Evolutionary conservation across 2,329 filamentous ascomycete genomes (phyloP), one percentile per base, ranked within the genome.

Genomic region (Aspergillus jensenii): DNA sequence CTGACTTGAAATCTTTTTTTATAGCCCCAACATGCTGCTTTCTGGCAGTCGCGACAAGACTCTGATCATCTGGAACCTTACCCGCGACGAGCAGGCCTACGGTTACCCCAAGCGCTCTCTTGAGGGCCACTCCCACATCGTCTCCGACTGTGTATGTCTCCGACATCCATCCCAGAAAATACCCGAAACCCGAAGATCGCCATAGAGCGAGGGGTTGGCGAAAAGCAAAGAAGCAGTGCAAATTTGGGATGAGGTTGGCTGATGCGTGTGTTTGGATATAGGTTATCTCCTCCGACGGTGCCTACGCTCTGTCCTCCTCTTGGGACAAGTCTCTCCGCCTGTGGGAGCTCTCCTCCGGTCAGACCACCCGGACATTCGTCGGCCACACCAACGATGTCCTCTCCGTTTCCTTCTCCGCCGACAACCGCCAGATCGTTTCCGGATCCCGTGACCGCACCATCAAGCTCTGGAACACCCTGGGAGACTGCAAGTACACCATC

Each of bases 401-500:
- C 78, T 98, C 93, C 80, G 95, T 99, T 80, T 97, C 93, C 72
- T 99, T 99, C 90, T 98, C 95, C 74, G 95, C 95, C 87, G 95
- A 99, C 87, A 98, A 98, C 90, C 90, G 95, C 79, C 95, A 98
- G 87, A 98, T 99, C 82, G 95, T 98, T 75, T 98, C 95, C 69
- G 95, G 93, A 70, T 98, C 95, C 67, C 93, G 95, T 80, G 95
- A 99, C 86, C 90, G 92, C 80, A 91, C 90, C 77, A 98, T 99
- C 87, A 99, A 98, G 91, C 89, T 99, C 75, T 99, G 95, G 95
- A 99, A 99, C 87, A 99, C 95, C 74, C 91, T 99, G 69, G 95
- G 95, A 83, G 95, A 99, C 88, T 99, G 95, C 93, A 99, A 99
- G 87, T 99, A 88, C 89, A 99, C 93, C 85, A 98, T 99, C 86